Evolutionary conservation across 345 rosid species (phyloP).

Genomic region (Populus nigra): DNA sequence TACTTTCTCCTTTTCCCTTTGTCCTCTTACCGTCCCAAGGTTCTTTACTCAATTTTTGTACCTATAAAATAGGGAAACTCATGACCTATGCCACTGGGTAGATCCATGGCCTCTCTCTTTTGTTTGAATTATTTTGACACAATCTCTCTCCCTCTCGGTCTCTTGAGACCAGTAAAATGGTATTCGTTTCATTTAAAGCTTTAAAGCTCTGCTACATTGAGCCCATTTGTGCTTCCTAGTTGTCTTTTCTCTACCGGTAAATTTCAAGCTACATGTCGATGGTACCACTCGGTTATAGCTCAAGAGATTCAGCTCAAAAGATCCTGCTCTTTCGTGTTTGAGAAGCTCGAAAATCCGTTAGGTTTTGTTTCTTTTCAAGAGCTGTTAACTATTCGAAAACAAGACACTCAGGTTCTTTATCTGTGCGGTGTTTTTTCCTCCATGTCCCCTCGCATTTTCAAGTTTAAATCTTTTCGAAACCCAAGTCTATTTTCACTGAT

Average conservation of each 20-base stretch:
- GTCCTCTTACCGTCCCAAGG: slow-evolving; percentile 15
- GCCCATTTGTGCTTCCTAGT: background rate
- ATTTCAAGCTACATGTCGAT: background rate
- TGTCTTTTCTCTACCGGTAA: background rate
- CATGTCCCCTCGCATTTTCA: background rate
- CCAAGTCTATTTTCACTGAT: background rate
- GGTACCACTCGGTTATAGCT: background rate
- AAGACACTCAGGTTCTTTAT: background rate
- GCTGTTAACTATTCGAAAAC: background rate
- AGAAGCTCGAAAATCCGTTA: background rate
- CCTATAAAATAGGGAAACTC: background rate
- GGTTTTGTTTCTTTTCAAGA: background rate
- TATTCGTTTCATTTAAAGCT: background rate
- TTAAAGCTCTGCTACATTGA: background rate
- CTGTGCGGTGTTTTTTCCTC: background rate
- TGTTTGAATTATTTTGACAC: slow-evolving; percentile 1
- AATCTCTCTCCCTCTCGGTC: background rate
- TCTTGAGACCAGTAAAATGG: background rate
- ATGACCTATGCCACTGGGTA: background rate
- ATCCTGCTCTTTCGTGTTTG: background rate
- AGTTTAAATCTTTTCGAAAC: background rate
- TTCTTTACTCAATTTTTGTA: background rate
- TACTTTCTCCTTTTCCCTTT: background rate
- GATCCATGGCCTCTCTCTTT: too few species aligned
- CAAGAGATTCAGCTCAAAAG: background rate